These are phyloP conservation scores for Mikania micrantha DNA, from an alignment of 129 eudicot species.

Conservation along the genomic window DNA sequence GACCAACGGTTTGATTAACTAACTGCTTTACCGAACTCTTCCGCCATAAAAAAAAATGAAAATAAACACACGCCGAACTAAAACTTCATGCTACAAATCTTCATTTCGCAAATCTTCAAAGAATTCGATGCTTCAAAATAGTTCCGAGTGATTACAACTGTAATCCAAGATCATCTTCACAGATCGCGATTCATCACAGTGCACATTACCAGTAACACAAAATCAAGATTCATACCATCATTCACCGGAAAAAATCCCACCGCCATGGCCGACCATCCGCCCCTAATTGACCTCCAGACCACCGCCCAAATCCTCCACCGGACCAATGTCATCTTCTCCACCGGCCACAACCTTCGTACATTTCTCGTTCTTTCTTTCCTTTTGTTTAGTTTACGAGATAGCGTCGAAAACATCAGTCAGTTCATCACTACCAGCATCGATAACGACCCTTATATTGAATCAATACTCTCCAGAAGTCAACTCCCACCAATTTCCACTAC, in stretches of 20 bases:
- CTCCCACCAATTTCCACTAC: constrained; percentile 24
- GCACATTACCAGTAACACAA: too few relatives aligned
- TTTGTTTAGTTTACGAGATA: constrained; percentile 50
- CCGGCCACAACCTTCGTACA: constrained; percentile 38
- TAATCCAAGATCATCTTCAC: too few relatives aligned
- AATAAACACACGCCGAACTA: background rate
- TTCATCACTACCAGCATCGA: constrained; percentile 60
- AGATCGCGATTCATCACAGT: too few relatives aligned
- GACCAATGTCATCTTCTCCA: constrained; percentile 36
- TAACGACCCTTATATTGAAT: constrained; percentile 57
- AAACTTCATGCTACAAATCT: background rate
- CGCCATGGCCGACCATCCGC: constrained; percentile 46
- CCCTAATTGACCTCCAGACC: constrained; percentile 34
- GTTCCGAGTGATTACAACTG: background rate
- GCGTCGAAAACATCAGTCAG: constrained; percentile 47
- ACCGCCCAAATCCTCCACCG: constrained; percentile 51
- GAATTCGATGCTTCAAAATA: background rate
- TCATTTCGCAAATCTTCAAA: background rate
- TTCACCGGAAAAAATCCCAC: background rate
- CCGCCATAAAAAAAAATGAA: too few relatives aligned
- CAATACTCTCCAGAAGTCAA: constrained; percentile 55
- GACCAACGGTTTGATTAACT: too few relatives aligned
- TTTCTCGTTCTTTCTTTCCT: constrained; percentile 49
- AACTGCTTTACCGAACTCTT: too few relatives aligned
- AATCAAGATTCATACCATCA: background rate